A percentile compares a stretch with the other conserved stretches of the same genome.
These are phyloP conservation scores for Straminergon stramineum DNA, from an alignment of 225 moss, liverwort and hornwort genomes.

Conservation along the genomic window DNA sequence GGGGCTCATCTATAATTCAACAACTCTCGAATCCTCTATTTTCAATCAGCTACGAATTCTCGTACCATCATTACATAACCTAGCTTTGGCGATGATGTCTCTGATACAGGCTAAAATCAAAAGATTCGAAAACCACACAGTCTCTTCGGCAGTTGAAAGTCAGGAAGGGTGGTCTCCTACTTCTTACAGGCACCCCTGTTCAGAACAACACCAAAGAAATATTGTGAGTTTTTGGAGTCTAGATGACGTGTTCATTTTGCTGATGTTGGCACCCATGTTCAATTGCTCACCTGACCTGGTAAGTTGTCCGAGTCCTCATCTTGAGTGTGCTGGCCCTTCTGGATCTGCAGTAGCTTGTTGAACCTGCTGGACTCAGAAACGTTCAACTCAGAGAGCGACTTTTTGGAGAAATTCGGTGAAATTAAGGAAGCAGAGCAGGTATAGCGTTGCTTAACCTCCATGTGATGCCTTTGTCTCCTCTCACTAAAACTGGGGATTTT, in stretches of 20 bases:
- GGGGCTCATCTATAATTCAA: too few relatives aligned
- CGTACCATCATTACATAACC: not conserved
- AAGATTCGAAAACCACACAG: constrained; percentile 68
- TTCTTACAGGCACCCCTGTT: constrained; percentile 87
- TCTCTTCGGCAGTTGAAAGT: constrained; percentile 56
- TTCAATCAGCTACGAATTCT: not conserved
- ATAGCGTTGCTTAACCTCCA: not conserved
- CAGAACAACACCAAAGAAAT: constrained; percentile 89
- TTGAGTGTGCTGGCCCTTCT: not conserved
- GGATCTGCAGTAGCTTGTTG: constrained; percentile 69
- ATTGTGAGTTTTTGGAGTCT: constrained; percentile 37
- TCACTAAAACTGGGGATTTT: not conserved
- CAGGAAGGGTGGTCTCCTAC: constrained; percentile 55
- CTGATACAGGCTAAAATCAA: constrained; percentile 57
- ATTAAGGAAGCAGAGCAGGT: constrained; percentile 86
- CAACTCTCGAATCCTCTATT: not conserved
- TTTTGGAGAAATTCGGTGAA: constrained; percentile 69
- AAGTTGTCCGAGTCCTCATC: not conserved
- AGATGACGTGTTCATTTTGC: not conserved
- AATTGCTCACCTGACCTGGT: not conserved
- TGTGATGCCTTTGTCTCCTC: not conserved
- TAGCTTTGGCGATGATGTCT: not conserved
- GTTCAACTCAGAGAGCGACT: constrained; percentile 58
- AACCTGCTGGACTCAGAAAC: constrained; percentile 60
- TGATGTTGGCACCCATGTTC: not conserved